phyloP scores from a whole-genome alignment of 805 yeast genomes.

The Teunomyces atbi region DNA sequence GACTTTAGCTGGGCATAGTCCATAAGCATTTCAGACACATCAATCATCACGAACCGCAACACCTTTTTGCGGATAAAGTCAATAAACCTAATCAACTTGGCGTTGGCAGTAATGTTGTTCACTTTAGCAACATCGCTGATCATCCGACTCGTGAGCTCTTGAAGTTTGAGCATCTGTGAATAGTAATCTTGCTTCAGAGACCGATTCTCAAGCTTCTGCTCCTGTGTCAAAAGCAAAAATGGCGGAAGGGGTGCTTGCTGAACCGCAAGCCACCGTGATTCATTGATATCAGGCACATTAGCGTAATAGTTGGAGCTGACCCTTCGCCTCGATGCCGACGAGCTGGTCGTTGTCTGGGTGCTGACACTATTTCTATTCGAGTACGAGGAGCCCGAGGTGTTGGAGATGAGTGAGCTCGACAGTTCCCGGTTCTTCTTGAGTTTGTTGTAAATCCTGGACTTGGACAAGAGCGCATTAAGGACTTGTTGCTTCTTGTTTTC shows the following conservation, averaged over 20 bases:
- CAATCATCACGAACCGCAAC: conserved; percentile 37
- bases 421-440: conserved; percentile 38
- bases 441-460: conserved; percentile 36
- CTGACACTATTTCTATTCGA: conserved; percentile 23
- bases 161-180: conserved; percentile 22
- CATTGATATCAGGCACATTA: conserved; percentile 8
- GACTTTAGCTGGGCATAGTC: conserved; percentile 27
- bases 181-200: conserved; percentile 36
- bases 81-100: conserved; percentile 25
- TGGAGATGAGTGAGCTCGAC: conserved; percentile 26
- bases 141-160: conserved; percentile 13
- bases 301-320: conserved; percentile 12
- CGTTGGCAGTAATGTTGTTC: conserved; percentile 12
- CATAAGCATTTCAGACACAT: conserved; percentile 33
- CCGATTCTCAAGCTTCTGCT: conserved; percentile 30
- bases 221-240: conserved; percentile 12
- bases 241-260: conserved; percentile 11
- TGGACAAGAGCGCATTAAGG: conserved; percentile 24
- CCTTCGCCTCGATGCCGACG: conserved; percentile 21
- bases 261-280: conserved; percentile 8
- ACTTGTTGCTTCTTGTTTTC: conserved; percentile 19
- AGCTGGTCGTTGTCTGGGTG: conserved; percentile 20
- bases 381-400: conserved; percentile 14
- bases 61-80: conserved; percentile 35
- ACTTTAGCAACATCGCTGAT: conserved; percentile 7